Percentiles rank a stretch among this genome's conserved stretches.
These are phyloP conservation scores for Ascochyta viciae-villosae DNA, from an alignment of 2,329 filamentous ascomycete genomes.

Conservation along the genomic window DNA sequence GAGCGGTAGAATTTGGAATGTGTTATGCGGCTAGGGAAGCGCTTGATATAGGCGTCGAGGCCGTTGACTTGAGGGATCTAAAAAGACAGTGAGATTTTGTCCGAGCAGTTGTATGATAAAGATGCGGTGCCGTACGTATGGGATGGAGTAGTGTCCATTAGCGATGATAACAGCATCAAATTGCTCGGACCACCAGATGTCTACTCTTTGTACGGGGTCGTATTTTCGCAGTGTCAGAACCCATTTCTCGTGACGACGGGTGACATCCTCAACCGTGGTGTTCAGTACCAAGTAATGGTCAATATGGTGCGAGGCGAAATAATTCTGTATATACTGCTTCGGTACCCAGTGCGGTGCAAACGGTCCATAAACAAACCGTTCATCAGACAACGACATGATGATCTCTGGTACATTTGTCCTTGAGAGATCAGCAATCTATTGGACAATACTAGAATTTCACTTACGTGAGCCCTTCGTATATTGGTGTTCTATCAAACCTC, in stretches of 20 bases:
- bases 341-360: constrained; percentile 64
- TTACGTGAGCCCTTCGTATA: constrained; percentile 62
- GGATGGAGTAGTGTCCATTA: constrained; percentile 44
- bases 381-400: constrained; percentile 64
- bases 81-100: too few relatives aligned
- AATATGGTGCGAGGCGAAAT: constrained; percentile 59
- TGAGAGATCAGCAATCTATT: neutral
- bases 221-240: constrained; percentile 58
- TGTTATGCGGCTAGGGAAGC: constrained; percentile 52
- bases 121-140: constrained; percentile 46
- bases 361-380: constrained; percentile 61
- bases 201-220: constrained; percentile 53
- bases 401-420: constrained; percentile 65
- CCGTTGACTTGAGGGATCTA: constrained; percentile 59
- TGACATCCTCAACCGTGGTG: constrained; percentile 61
- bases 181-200: constrained; percentile 62
- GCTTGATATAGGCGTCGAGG: constrained; percentile 62
- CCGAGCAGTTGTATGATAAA: neutral
- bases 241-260: constrained; percentile 51
- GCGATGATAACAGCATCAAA: constrained; percentile 53
- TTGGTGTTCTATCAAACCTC: constrained; percentile 57
- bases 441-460: constrained; percentile 14
- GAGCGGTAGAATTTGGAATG: constrained; percentile 55
- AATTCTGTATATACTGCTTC: constrained; percentile 57
- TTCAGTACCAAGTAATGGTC: constrained; percentile 58